phyloP scores from a whole-genome alignment of 2,329 filamentous ascomycete species.

The Xylaria sp. region DNA sequence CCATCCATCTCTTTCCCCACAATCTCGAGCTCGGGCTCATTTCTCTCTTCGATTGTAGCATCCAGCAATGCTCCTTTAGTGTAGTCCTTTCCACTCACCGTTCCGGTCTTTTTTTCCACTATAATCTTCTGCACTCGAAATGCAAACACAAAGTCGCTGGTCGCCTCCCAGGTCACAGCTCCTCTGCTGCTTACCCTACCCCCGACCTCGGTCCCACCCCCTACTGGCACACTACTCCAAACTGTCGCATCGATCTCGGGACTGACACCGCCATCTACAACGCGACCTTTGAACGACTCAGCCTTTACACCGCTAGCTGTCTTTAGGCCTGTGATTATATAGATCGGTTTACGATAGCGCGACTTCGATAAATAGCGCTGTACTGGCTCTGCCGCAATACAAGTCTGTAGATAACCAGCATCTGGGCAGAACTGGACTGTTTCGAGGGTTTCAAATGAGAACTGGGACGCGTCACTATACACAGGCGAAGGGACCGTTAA shows the following conservation, averaged over 20 bases:
- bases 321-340: slow-evolving; percentile 6
- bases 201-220: neutral
- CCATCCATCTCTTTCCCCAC: neutral
- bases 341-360: slow-evolving; percentile 6
- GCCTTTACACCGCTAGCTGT: neutral
- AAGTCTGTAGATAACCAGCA: neutral
- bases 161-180: neutral
- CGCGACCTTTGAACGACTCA: neutral
- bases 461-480: neutral
- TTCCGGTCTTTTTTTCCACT: neutral
- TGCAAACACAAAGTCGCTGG: neutral
- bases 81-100: neutral
- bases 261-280: neutral
- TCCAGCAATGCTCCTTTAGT: slow-evolving; percentile 4
- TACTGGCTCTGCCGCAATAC: neutral
- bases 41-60: neutral
- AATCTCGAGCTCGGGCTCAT: neutral
- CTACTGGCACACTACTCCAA: neutral
- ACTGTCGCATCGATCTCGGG: neutral
- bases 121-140: slow-evolving; percentile 8
- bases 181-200: neutral
- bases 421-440: neutral
- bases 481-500: neutral
- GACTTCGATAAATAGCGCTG: slow-evolving; percentile 2
- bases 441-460: neutral